Evolutionary conservation across 495 filamentous ascomycete species (phyloP).

Genomic region (Penicillium waksmanii): DNA sequence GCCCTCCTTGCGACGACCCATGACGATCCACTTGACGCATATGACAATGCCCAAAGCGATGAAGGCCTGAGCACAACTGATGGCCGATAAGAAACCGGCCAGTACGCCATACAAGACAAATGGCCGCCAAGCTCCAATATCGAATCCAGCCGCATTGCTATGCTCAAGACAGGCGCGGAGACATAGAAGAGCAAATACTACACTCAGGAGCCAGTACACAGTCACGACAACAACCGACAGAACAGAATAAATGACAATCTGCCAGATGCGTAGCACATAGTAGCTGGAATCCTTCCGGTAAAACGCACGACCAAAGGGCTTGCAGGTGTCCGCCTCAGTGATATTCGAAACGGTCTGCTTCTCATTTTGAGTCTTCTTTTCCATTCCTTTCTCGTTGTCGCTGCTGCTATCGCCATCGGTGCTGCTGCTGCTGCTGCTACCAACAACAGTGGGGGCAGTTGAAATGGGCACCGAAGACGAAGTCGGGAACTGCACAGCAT

Average conservation of each 20-base stretch:
- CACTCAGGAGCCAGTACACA: constrained; percentile 44
- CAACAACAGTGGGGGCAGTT: constrained; percentile 17
- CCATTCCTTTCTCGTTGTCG: constrained; percentile 6
- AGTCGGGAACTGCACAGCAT: constrained; percentile 42
- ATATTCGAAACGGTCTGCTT: constrained; percentile 6
- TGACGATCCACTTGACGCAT: constrained; percentile 42
- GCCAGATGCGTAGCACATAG: constrained; percentile 38
- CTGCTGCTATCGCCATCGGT: constrained; percentile 13
- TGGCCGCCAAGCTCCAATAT: constrained; percentile 28
- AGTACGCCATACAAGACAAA: constrained; percentile 37
- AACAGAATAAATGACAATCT: constrained; percentile 45
- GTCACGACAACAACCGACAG: constrained; percentile 34
- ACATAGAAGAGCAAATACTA: constrained; percentile 33
- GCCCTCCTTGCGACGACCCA: constrained; percentile 46
- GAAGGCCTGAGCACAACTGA: constrained; percentile 35
- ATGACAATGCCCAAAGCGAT: constrained; percentile 40
- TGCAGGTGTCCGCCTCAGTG: constrained; percentile 17
- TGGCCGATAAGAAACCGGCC: constrained; percentile 25
- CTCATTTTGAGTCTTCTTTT: constrained; percentile 14
- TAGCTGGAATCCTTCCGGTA: constrained; percentile 45
- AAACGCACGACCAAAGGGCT: constrained; percentile 49
- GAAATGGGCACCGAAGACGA: constrained; percentile 15
- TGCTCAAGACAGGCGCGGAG: constrained; percentile 18
- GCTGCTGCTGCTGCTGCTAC: constrained; percentile 14
- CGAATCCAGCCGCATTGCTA: constrained; percentile 17